Base-by-base conservation (phyloP, 352 stramenopile genomes). In the Detonula confervacea region DNA sequence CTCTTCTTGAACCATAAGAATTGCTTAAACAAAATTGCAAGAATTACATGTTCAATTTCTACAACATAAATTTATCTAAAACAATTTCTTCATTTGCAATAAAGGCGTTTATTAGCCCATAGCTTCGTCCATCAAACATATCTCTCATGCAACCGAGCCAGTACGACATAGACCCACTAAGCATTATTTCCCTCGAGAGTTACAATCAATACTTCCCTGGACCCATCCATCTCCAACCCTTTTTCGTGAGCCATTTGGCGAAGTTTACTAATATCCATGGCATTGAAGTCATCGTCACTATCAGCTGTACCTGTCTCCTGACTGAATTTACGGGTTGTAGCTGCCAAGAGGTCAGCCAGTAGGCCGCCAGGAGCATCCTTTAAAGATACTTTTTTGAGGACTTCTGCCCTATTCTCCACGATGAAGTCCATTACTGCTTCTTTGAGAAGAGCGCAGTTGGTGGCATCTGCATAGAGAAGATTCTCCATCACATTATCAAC, bases 401-500 rank as follows among this genome's bases (percentile, higher is more conserved):
- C 56, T 72, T 42, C 44, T 30, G 20, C 47, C 12, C 18, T 24
- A 63, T 54, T 62, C 16, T 56, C n/a, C 6, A 54, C 46, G 55
- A 64, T 60, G 30, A 60, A 60, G 60, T 70, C 44, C 44, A 70
- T 39, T 20, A 51, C 47, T 14, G 14, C 14, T 16, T 70, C 47
- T 51, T 61, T 54, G 29, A 70, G 20, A 9, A 57, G 16, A 3
- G 47, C 61, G 25, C 33, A 59, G 9, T 60, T 52, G 29, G 51
- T 70, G 24, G 18, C 18, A 39, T 44, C 8, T 39, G 59, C 59
- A 56, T 56, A 67, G 9, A 44, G 16, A 37, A 67, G 39, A 30
- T 56, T 6, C 9, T 61, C 47, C 18, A 60, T 61, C 30, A 52
- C 30, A 52, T 49, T 70, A n/a, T 70, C 61, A 51, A 70, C 12